Conservation (phyloP, 2,329 filamentous ascomycete genomes). For the Paecilomyces formosus region DNA sequence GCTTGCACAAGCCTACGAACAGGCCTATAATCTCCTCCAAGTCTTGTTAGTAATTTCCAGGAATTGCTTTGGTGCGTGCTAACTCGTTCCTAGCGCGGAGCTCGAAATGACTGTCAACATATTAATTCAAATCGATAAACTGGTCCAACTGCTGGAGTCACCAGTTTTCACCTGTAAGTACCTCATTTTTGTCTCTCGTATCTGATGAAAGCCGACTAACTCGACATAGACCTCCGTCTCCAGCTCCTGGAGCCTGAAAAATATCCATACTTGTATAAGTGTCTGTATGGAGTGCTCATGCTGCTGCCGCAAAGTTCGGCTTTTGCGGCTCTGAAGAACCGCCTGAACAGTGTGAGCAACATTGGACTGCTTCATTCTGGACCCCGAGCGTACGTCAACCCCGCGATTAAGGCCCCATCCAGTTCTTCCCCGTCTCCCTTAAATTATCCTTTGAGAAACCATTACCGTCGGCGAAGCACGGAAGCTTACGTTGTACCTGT, state of each 20-base stretch:
- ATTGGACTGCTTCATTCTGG: constrained; percentile 90
- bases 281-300: constrained; percentile 94
- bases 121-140: constrained; percentile 96
- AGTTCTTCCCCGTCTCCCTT: background rate
- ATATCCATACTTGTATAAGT: constrained; percentile 93
- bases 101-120: constrained; percentile 99
- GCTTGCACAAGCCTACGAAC: constrained; percentile 93
- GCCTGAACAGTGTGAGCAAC: constrained; percentile 91
- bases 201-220: constrained; percentile 9
- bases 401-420: background rate
- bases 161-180: constrained; percentile 90
- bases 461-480: constrained; percentile 16
- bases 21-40: constrained; percentile 90
- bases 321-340: constrained; percentile 92
- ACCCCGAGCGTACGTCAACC: constrained; percentile 61
- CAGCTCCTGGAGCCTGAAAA: constrained; percentile 93
- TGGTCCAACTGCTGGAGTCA: constrained; percentile 92
- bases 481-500: constrained; percentile 4
- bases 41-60: constrained; percentile 64
- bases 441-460: constrained; percentile 8
- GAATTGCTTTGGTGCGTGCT: constrained; percentile 3
- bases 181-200: background rate
- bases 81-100: constrained; percentile 61
- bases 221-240: constrained; percentile 70
- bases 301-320: constrained; percentile 95